These are phyloP conservation scores for Yamadazyma diddensiae DNA, from an alignment of 1,139 yeast genomes.

Conservation along the genomic window DNA sequence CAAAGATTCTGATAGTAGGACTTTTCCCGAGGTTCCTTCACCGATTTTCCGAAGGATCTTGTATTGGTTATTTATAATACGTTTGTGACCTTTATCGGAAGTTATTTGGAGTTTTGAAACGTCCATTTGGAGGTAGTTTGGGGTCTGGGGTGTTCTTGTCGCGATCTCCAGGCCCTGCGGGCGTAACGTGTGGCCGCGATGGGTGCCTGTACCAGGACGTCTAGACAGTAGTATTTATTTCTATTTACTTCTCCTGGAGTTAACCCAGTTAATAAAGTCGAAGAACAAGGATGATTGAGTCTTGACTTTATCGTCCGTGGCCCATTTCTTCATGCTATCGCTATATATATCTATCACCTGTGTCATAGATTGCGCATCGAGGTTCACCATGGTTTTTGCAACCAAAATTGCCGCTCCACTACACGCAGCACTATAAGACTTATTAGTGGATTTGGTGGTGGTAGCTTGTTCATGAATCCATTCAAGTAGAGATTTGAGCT, in stretches of 20 bases:
- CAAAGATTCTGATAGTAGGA: conserved; percentile 32
- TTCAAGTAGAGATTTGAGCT: conserved; percentile 25
- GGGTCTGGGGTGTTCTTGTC: not conserved
- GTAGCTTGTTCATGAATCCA: conserved; percentile 40
- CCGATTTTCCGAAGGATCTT: conserved; percentile 39
- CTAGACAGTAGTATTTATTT: not conserved
- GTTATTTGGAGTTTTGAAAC: conserved; percentile 26
- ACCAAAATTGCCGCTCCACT: conserved; percentile 62
- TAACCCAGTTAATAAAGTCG: conserved; percentile 81
- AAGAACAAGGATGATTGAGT: conserved; percentile 62
- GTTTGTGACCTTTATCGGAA: conserved; percentile 29
- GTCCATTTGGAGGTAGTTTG: conserved; percentile 19
- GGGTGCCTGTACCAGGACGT: not conserved
- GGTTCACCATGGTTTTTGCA: conserved; percentile 49
- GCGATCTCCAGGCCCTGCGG: not conserved
- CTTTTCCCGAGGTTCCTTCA: conserved; percentile 46
- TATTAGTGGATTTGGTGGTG: conserved; percentile 43
- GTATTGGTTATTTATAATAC: conserved; percentile 35
- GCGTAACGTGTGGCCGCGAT: not conserved
- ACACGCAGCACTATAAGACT: conserved; percentile 53
- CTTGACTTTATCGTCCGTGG: conserved; percentile 43
- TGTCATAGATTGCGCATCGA: conserved; percentile 30
- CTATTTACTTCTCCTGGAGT: conserved; percentile 30
- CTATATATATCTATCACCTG: conserved; percentile 52
- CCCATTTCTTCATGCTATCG: conserved; percentile 60